Conservation (phyloP, 1,139 yeast species). For the Yarrowia galli region DNA sequence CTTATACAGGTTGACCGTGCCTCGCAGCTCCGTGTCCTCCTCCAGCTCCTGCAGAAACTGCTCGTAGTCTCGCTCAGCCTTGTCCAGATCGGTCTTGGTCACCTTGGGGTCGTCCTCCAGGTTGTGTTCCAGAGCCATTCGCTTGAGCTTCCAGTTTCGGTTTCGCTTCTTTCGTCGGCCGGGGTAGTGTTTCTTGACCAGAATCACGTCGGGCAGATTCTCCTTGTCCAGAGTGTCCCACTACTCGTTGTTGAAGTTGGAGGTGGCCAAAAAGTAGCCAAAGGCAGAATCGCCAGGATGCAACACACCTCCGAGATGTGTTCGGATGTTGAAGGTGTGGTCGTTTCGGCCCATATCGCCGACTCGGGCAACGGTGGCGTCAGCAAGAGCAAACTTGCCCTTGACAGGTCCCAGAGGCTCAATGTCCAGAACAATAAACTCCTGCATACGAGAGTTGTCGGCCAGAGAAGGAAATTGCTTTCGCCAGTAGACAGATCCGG, state of each 20-base stretch:
- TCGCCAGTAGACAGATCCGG: conserved; percentile 84
- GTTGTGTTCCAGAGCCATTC: conserved; percentile 96
- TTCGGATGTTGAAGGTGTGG: conserved; percentile 77
- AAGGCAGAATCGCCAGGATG: conserved; percentile 96
- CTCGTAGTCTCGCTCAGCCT: conserved; percentile 95
- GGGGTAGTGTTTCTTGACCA: conserved; percentile 89
- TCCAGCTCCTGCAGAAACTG: conserved; percentile 95
- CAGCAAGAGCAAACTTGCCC: conserved; percentile 88
- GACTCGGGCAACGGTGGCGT: conserved; percentile 85
- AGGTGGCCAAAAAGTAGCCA: conserved; percentile 84
- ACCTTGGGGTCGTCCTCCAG: conserved; percentile 80
- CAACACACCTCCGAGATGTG: conserved; percentile 90
- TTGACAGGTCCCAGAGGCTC: conserved; percentile 88
- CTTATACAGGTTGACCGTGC: conserved; percentile 86
- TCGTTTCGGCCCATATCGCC: conserved; percentile 78
- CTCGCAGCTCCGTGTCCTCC: conserved; percentile 95
- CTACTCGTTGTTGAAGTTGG: conserved; percentile 84
- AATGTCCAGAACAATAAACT: conserved; percentile 88
- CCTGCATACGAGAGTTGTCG: conserved; percentile 79
- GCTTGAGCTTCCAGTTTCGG: conserved; percentile 94
- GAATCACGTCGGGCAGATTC: conserved; percentile 83
- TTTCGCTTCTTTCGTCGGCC: conserved; percentile 78
- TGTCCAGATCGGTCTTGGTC: conserved; percentile 86
- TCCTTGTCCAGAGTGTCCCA: conserved; percentile 75
- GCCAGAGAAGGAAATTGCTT: conserved; percentile 80